phyloP scores from a whole-genome alignment of 2,329 filamentous ascomycete species.

The Paecilomyces niveus region DNA sequence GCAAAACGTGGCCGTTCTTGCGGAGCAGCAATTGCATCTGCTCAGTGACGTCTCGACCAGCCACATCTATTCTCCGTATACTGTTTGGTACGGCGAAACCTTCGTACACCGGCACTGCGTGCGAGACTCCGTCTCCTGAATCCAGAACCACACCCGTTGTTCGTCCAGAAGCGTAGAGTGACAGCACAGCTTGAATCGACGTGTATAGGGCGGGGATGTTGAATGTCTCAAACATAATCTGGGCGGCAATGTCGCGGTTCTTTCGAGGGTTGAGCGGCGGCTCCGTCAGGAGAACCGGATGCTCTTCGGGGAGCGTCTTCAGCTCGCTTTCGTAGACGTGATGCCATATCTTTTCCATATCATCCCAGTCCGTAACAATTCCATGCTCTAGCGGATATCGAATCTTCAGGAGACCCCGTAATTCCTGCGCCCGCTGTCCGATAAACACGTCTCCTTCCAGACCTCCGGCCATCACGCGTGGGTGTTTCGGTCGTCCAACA shows the following conservation, averaged over 20 bases:
- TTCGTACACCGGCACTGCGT: conserved; percentile 95
- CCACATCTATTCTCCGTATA: conserved; percentile 92
- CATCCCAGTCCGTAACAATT: conserved; percentile 62
- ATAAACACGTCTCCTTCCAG: conserved; percentile 97
- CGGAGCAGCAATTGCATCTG: conserved; percentile 84
- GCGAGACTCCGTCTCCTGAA: conserved; percentile 90
- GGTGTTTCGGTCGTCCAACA: conserved; percentile 91
- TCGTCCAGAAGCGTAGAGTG: conserved; percentile 88
- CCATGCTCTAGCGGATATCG: conserved; percentile 93
- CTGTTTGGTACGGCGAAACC: conserved; percentile 95
- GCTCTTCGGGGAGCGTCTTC: conserved; percentile 97
- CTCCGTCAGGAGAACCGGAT: conserved; percentile 93
- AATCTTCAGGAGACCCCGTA: conserved; percentile 91
- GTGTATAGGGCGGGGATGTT: conserved; percentile 95
- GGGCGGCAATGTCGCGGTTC: conserved; percentile 92
- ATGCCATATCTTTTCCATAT: conserved; percentile 56
- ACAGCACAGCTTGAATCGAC: conserved; percentile 93
- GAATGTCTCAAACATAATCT: conserved; percentile 98
- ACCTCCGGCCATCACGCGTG: conserved; percentile 89
- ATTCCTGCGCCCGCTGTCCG: conserved; percentile 81
- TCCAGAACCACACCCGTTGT: conserved; percentile 96
- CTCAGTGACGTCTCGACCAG: conserved; percentile 92
- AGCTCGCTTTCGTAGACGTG: conserved; percentile 94
- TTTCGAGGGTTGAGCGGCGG: conserved; percentile 89
- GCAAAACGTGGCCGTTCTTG: conserved; percentile 90